Percentiles rank a stretch among this genome's conserved stretches.
phyloP scores from a whole-genome alignment of 2,329 filamentous ascomycete species.

The Aspergillus brunneoviolaceus region DNA sequence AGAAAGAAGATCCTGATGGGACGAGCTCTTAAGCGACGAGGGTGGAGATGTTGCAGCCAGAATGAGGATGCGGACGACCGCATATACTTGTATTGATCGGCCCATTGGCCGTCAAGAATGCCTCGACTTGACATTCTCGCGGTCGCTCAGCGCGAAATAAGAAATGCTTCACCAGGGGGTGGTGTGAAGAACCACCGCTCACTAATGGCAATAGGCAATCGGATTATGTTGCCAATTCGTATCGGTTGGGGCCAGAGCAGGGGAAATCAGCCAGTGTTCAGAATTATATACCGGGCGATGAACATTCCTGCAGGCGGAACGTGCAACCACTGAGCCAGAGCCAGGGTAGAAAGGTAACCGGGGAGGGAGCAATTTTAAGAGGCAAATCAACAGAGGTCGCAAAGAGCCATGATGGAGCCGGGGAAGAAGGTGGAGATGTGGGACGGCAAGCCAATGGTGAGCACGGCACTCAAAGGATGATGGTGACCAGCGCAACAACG shows the following conservation, averaged over 20 bases:
- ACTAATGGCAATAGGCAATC: conserved; percentile 7
- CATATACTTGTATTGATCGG: conserved; percentile 26
- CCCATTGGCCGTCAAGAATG: conserved; percentile 23
- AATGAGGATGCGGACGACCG: conserved; percentile 21
- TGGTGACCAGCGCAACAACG: not conserved
- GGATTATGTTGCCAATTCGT: not conserved
- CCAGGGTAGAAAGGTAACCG: not conserved
- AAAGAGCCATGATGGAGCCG: conserved; percentile 6
- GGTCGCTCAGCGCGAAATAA: conserved; percentile 1
- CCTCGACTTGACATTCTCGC: conserved; percentile 29
- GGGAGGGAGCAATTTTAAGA: conserved; percentile 1
- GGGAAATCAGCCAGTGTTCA: conserved; percentile 5
- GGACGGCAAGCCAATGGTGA: not conserved
- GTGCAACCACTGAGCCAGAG: not conserved
- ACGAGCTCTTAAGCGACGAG: conserved; percentile 28
- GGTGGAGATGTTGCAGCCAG: conserved; percentile 25
- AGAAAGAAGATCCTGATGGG: conserved; percentile 26
- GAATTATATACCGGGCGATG: not conserved
- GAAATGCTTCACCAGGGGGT: not conserved
- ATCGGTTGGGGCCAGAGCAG: not conserved
- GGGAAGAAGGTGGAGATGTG: not conserved
- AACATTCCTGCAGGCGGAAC: conserved; percentile 4
- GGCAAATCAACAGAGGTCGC: not conserved
- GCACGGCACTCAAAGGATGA: not conserved
- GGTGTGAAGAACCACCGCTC: not conserved